Evolutionary conservation across 371 early-diverging fungal species (phyloP).

Genomic region (Gilbertella persicaria): DNA sequence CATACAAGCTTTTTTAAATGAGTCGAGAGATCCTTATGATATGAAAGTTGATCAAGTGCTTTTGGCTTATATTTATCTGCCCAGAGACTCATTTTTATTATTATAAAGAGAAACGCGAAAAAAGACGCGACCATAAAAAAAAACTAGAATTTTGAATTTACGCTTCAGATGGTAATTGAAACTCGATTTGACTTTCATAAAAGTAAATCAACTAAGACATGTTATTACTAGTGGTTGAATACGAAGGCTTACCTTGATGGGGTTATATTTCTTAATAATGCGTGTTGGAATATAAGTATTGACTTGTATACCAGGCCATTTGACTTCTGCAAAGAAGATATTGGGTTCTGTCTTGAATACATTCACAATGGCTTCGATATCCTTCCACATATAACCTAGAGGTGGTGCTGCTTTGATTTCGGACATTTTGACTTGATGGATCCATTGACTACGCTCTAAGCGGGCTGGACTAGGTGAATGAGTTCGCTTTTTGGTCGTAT

Average conservation of each 20-base stretch:
- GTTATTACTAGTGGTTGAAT: background rate
- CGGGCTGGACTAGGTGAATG: background rate
- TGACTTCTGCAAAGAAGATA: slow-evolving; percentile 22
- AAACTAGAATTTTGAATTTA: slow-evolving; percentile 3
- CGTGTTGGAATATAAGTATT: slow-evolving; percentile 20
- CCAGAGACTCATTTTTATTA: slow-evolving; percentile 84
- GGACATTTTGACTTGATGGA: background rate
- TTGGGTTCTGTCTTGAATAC: slow-evolving; percentile 8
- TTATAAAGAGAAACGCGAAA: background rate
- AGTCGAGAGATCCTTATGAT: slow-evolving; percentile 73
- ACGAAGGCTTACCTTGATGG: slow-evolving; percentile 10
- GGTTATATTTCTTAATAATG: slow-evolving; percentile 9
- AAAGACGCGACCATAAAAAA: background rate
- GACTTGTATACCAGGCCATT: slow-evolving; percentile 4
- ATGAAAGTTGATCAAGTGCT: slow-evolving; percentile 83
- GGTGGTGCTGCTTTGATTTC: slow-evolving; percentile 18
- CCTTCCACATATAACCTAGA: slow-evolving; percentile 12
- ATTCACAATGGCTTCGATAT: slow-evolving; percentile 15
- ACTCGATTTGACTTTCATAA: slow-evolving; percentile 10
- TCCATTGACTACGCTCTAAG: background rate
- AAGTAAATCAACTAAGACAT: slow-evolving; percentile 9
- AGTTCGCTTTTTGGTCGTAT: background rate
- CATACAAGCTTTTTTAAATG: slow-evolving; percentile 80
- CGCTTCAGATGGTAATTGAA: background rate
- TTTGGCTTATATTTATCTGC: slow-evolving; percentile 96